A percentile compares a stretch with the other conserved stretches of the same genome.
phyloP scores from a whole-genome alignment of 106 monocot genomes.

The Dioscorea dumetorum region DNA sequence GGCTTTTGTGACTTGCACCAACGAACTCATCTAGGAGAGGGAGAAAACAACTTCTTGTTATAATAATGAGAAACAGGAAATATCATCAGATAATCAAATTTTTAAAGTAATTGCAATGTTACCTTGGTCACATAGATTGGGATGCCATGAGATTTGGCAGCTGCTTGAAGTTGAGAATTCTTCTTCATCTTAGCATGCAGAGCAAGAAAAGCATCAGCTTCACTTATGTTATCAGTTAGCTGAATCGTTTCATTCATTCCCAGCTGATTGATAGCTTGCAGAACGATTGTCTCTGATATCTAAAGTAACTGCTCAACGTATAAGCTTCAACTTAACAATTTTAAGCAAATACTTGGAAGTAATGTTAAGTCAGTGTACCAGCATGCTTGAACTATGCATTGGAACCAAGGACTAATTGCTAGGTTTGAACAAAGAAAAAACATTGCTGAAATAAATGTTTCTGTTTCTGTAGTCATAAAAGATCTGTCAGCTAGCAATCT shows the following conservation, averaged over 20 bases:
- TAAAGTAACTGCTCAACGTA: slow-evolving; percentile 51
- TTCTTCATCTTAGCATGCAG: slow-evolving; percentile 82
- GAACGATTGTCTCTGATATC: slow-evolving; percentile 57
- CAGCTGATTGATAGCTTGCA: slow-evolving; percentile 75
- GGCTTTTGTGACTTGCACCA: slow-evolving; percentile 64
- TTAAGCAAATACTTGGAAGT: background rate
- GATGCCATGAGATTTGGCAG: slow-evolving; percentile 47
- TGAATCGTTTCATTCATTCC: slow-evolving; percentile 41
- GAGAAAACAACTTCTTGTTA: background rate
- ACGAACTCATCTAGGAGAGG: slow-evolving; percentile 45
- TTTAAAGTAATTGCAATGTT: background rate
- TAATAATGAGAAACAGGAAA: background rate
- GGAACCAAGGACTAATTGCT: no score
- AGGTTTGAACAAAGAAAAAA: no score
- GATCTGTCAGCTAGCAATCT: no score
- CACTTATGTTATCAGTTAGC: slow-evolving; percentile 68
- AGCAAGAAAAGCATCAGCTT: slow-evolving; percentile 78
- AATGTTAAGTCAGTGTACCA: no score
- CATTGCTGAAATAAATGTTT: no score
- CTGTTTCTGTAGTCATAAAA: no score
- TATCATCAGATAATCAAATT: background rate
- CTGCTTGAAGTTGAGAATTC: slow-evolving; percentile 65
- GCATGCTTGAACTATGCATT: no score
- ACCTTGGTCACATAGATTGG: slow-evolving; percentile 90
- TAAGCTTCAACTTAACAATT: slow-evolving; percentile 26